Percentiles rank a stretch among this genome's conserved stretches.
Conservation (phyloP, 345 rosid species). For the Odontarrhena argentea region DNA sequence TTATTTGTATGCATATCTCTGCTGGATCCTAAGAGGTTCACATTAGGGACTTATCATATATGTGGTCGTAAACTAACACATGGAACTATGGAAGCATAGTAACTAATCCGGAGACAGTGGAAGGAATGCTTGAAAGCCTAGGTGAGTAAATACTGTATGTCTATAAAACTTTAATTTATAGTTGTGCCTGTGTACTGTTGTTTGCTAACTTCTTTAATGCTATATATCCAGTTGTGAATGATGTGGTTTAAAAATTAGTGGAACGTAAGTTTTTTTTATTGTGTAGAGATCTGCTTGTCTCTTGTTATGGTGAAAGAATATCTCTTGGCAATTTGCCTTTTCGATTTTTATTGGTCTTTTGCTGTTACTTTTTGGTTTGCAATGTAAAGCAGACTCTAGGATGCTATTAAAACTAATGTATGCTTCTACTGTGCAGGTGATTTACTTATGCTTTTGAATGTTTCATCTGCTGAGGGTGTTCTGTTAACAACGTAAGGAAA, state of each 20-base stretch:
- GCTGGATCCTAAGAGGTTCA: slow-evolving; percentile 83
- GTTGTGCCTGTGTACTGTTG: slow-evolving; percentile 12
- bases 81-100: slow-evolving; percentile 57
- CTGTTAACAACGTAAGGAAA: slow-evolving; percentile 83
- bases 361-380: slow-evolving; percentile 18
- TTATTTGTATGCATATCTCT: slow-evolving; percentile 85
- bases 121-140: slow-evolving; percentile 86
- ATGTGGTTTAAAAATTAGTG: slow-evolving; percentile 22
- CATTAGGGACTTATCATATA: slow-evolving; percentile 61
- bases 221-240: slow-evolving; percentile 5
- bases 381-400: slow-evolving; percentile 4
- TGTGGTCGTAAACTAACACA: slow-evolving; percentile 66
- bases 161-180: slow-evolving; percentile 14
- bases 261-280: slow-evolving; percentile 7
- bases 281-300: too few species aligned
- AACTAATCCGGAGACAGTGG: slow-evolving; percentile 73
- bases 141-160: slow-evolving; percentile 49
- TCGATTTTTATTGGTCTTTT: slow-evolving; percentile 4
- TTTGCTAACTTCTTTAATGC: slow-evolving; percentile 17
- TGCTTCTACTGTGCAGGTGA: slow-evolving; percentile 57
- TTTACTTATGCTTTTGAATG: slow-evolving; percentile 77
- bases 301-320: slow-evolving; percentile 2
- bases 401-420: slow-evolving; percentile 7
- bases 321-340: slow-evolving; percentile 15
- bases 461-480: slow-evolving; percentile 58